Evolutionary conservation across 495 filamentous ascomycete species (phyloP), one percentile per base, ranked within the genome.

Genomic region (Penicillium herquei): DNA sequence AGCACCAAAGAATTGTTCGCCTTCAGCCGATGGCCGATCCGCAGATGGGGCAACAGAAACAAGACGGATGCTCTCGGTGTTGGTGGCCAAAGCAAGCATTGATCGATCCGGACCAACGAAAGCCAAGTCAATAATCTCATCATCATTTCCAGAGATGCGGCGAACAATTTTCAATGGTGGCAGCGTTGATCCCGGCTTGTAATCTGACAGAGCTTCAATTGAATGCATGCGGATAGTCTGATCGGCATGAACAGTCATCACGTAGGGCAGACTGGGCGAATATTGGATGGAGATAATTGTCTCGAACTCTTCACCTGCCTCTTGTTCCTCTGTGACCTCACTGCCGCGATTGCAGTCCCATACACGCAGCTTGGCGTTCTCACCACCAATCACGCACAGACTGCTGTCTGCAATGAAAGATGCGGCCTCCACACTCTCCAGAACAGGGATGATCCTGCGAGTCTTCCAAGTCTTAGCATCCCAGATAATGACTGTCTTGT

Each of bases 401-500:
- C 70, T 76, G 39, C 87, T 89, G 21, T 85, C 77, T 26, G 78
- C 76, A 17, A 96, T 66, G 67, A 98, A 97, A 0, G 89, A 88
- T 2, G 84, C 89, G 11, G 85, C 83, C 70, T 99, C 94, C 14
- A 98, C 78, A 42, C 84, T 83, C 68, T 99, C 94, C 21, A 95
- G 78, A 12, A 92, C 85, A 6, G 93, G 87, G 49, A 96, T 87
- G 1, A 95, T 87, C 37, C 84, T 88, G 42, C 86, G 84, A n/a
- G 79, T 70, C 64, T 91, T 92, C 91, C 92, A 98, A 12, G 81
- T 89, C 48, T 73, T 81, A 14, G 87, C 81, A 76, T 96, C 90
- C 91, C 92, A 97, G 55, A 96, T 70, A 48, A 93, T 94, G 37
- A 92, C 84, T 0, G 95, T 97, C 71, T 96, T 94, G 75, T 99